Conservation (phyloP, 495 filamentous ascomycete genomes). For the Tuber umbilicatum region DNA sequence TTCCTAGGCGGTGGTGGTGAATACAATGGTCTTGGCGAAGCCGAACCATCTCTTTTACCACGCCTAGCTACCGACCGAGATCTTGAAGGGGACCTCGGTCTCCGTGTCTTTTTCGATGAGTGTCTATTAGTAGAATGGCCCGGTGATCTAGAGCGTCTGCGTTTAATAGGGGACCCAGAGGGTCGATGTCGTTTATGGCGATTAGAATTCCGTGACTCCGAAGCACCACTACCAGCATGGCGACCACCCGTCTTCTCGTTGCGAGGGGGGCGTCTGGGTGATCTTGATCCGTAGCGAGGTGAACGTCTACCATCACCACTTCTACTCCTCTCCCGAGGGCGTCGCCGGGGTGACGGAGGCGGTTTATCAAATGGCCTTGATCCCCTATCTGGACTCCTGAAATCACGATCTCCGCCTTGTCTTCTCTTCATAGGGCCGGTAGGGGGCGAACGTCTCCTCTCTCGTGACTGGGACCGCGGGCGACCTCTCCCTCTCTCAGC, state of each 20-base stretch:
- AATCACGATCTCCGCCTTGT: slow-evolving; percentile 35
- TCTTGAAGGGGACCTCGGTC: slow-evolving; percentile 34
- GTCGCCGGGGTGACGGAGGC: slow-evolving; percentile 24
- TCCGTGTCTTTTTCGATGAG: slow-evolving; percentile 31
- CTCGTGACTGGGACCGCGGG: slow-evolving; percentile 36
- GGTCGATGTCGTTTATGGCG: slow-evolving; percentile 37
- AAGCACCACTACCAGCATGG: slow-evolving; percentile 27
- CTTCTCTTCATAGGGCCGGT: slow-evolving; percentile 23
- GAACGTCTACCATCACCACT: slow-evolving; percentile 38
- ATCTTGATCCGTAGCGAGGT: slow-evolving; percentile 29
- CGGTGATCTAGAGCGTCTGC: slow-evolving; percentile 38
- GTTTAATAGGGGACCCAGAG: slow-evolving; percentile 37
- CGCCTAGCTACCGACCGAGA: slow-evolving; percentile 35
- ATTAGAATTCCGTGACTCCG: slow-evolving; percentile 38
- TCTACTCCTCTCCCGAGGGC: slow-evolving; percentile 38
- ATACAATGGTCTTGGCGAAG: slow-evolving; percentile 34
- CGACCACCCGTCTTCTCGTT: slow-evolving; percentile 23
- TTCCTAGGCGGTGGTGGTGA: slow-evolving; percentile 33
- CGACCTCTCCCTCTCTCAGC: slow-evolving; percentile 33
- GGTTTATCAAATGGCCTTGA: slow-evolving; percentile 34
- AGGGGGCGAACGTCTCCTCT: slow-evolving; percentile 37
- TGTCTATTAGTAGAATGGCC: slow-evolving; percentile 37
- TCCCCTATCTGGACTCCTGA: slow-evolving; percentile 29
- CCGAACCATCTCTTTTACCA: slow-evolving; percentile 35
- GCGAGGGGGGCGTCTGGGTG: slow-evolving; percentile 32